Base-by-base conservation (phyloP, 1,139 yeast genomes). In the Zhuliangozyma blackwelliae region DNA sequence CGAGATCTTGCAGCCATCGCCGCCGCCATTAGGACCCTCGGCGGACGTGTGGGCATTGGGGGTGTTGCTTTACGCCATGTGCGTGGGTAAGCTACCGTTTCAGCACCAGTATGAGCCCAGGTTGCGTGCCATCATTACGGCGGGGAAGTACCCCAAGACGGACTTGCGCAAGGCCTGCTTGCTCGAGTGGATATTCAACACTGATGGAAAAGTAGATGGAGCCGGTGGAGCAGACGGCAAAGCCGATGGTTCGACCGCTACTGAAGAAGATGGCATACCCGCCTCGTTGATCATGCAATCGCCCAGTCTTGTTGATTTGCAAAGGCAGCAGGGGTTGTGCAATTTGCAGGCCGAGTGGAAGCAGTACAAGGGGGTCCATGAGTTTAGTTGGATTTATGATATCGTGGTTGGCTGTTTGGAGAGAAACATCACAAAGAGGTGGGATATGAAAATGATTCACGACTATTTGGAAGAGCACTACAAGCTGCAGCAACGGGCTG, bases 11-110 rank as follows among this genome's bases (percentile, higher is more conserved):
- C 65, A 70, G 29, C 81, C 86, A 1, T 67, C 72, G 22, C 86
- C 86, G 1, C 82, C 85, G 3, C 80, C 85, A 2, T 66, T 83
- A 39, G 82, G 85, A 1, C 85, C 89, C 0, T 68, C 79, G 38
- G 82, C 88, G 1, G 97, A 90, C 58, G 74, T 86, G 9, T 90
- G 97, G 97, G 95, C 97, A 0, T 68, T 85, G 36, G 97, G 97
- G 2, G 87, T 89, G 0, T 65, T 85, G 43, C 49, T 83, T 9
- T 88, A 77, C 55, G 79, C 95, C 1, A 74, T 88, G 77, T 63
- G 82, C 32, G 74, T 79, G 31, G 92, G 95, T 0, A 76, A 70
- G 46, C 61, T 89, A 37, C 97, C 97, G 1, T 90, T 89, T 63
- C 81, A 79, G 44, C 96, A 88, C 56, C 77, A 77, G 13, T 84